Conservation (phyloP, 2,329 filamentous ascomycete genomes). For the Scopulariopsis brevicaulis region DNA sequence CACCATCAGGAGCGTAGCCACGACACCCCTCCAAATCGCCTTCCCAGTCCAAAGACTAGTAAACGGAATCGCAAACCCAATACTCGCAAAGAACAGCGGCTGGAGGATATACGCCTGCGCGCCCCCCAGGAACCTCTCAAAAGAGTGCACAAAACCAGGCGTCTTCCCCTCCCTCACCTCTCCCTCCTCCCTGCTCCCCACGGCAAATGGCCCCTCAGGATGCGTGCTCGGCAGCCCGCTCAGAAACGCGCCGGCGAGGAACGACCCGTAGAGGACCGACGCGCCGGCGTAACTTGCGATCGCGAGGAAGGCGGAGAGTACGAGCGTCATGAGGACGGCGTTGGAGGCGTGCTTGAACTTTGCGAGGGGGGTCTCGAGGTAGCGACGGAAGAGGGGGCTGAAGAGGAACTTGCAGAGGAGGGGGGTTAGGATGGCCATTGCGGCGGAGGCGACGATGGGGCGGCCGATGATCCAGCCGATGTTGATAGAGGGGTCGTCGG, state of each 20-base stretch:
- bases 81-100: constrained; percentile 46
- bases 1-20: constrained; percentile 45
- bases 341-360: constrained; percentile 16
- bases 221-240: constrained; percentile 22
- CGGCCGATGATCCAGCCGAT: constrained; percentile 23
- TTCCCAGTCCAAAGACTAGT: constrained; percentile 37
- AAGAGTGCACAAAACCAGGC: constrained; percentile 24
- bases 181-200: constrained; percentile 19
- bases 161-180: constrained; percentile 18
- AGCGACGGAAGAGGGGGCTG: constrained; percentile 20
- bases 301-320: constrained; percentile 14
- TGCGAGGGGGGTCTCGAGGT: constrained; percentile 19
- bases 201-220: constrained; percentile 19
- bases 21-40: constrained; percentile 43
- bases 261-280: constrained; percentile 23
- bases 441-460: constrained; percentile 23
- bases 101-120: constrained; percentile 32
- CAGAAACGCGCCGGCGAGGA: constrained; percentile 25
- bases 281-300: constrained; percentile 23
- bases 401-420: constrained; percentile 24
- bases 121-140: constrained; percentile 21
- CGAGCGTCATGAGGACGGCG: constrained; percentile 19
- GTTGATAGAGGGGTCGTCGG: constrained; percentile 11
- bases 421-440: constrained; percentile 20
- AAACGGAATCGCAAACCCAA: constrained; percentile 51